Evolutionary conservation across 352 stramenopile genomes (phyloP).

Genomic region (Stramenopiles sp.): DNA sequence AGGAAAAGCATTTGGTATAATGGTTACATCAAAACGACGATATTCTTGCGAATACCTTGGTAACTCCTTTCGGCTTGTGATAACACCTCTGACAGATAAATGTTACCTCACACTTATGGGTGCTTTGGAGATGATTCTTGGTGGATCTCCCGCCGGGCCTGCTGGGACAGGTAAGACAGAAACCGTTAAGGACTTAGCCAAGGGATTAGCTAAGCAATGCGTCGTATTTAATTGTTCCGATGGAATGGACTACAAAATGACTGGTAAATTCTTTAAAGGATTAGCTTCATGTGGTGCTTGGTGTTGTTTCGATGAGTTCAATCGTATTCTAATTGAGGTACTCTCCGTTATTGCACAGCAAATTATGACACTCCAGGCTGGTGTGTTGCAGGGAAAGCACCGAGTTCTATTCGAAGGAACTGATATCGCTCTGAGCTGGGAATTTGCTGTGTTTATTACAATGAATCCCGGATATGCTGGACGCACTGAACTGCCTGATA

Average conservation of each 20-base stretch:
- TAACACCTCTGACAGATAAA: conserved; percentile 68
- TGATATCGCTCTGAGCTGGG: conserved; percentile 51
- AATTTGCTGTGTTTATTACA: conserved; percentile 74
- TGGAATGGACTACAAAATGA: conserved; percentile 62
- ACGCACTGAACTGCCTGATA: conserved; percentile 62
- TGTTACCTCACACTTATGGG: conserved; percentile 78
- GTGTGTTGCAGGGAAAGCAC: conserved; percentile 22
- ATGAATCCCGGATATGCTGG: conserved; percentile 80
- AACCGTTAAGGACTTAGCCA: conserved; percentile 58
- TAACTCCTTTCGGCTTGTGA: conserved; percentile 63
- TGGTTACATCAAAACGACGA: conserved; percentile 43
- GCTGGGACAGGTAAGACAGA: conserved; percentile 67
- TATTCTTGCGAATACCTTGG: conserved; percentile 75
- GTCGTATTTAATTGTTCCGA: conserved; percentile 81
- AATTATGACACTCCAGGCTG: conserved; percentile 24
- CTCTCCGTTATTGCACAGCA: conserved; percentile 26
- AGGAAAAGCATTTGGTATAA: no score
- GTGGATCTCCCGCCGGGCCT: conserved; percentile 45
- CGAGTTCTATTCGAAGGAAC: conserved; percentile 58
- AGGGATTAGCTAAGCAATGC: conserved; percentile 61
- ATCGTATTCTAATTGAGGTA: conserved; percentile 67
- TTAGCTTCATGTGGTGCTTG: conserved; percentile 54
- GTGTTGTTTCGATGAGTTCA: conserved; percentile 82
- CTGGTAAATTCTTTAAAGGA: conserved; percentile 63
- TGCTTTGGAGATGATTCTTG: conserved; percentile 62